Evolutionary conservation across 2,329 filamentous ascomycete genomes (phyloP).

Genomic region (Colletotrichum salicis): DNA sequence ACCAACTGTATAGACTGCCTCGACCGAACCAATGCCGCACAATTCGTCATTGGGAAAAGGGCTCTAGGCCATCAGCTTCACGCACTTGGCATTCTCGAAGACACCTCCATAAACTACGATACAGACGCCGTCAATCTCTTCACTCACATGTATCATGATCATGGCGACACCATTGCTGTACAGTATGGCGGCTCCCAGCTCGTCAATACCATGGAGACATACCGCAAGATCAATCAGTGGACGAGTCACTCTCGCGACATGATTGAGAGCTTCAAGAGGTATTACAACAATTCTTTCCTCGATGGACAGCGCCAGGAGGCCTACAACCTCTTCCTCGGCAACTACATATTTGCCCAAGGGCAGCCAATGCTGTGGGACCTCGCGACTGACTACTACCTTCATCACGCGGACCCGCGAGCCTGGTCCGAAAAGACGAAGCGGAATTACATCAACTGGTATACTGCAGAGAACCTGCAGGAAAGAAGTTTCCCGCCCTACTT

Average conservation of each 20-base stretch:
- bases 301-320: slow-evolving; percentile 98
- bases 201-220: slow-evolving; percentile 99
- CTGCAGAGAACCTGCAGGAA: slow-evolving; percentile 74
- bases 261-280: slow-evolving; percentile 98
- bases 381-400: slow-evolving; percentile 93
- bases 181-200: slow-evolving; percentile 98
- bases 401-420: slow-evolving; percentile 83
- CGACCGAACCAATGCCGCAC: slow-evolving; percentile 95
- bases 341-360: slow-evolving; percentile 88
- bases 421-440: slow-evolving; percentile 72
- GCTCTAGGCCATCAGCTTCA: slow-evolving; percentile 93
- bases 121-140: slow-evolving; percentile 96
- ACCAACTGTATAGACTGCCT: slow-evolving; percentile 99
- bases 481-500: slow-evolving; percentile 65
- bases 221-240: slow-evolving; percentile 99
- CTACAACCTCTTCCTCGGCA: slow-evolving; percentile 96
- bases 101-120: slow-evolving; percentile 86
- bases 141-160: slow-evolving; percentile 98
- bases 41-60: slow-evolving; percentile 96
- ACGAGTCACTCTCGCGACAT: slow-evolving; percentile 97
- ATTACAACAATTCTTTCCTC: slow-evolving; percentile 98
- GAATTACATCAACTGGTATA: slow-evolving; percentile 92
- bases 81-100: slow-evolving; percentile 85
- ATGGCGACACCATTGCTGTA: slow-evolving; percentile 96
- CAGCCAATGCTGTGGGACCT: slow-evolving; percentile 98